Base-by-base conservation (phyloP, 176 grass and related monocot species). In the Otatea glauca region DNA sequence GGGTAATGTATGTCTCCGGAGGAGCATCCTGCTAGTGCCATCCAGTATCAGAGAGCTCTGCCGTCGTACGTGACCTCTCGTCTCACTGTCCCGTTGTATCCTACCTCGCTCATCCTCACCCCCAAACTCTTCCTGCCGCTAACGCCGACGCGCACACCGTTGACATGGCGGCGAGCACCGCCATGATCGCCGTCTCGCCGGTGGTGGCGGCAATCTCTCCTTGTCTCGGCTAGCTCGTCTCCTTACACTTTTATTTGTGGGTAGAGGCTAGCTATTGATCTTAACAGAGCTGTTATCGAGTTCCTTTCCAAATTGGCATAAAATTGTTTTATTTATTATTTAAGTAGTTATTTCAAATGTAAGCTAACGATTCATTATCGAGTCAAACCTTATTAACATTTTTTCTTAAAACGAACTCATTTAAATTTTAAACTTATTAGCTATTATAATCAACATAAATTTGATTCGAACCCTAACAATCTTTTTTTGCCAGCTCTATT, bases 1-100 rank as follows among this genome's bases (percentile, higher is more conserved):
- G 91, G 80, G 67, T 92, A 96, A 37, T 96, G 91, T 21, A 96
- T 87, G 48, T 89, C 92, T 60, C 91, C 88, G n/a, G 94, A 91
- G 86, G 72, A 93, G 86, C 74, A 93, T 68, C 72, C 80, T 75
- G 45, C 86, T 84, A 6, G 37, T 48, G 62, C 94, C 86, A 59
- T 96, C 79, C 63, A 96, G 71, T 53, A 97, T 92, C 76, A 29
- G 29, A 29, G 29, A 9, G 79, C 78, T 75, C 89, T 90, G 53
- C 88, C 92, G n/a, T 97, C 94, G 79, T 97, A 97, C 5, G 75
- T 88, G 9, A 90, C 89, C 20, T 80, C 88, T 68, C 75, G 81
- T 32, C 34, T 61, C 20, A 4, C 78, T 45, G 37, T 34, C 49
- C 2, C 4, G 35, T 64, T 63, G 9, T 38, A 50, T 13, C 64